phyloP scores from a whole-genome alignment of 306 rosid genomes.

The Pyrus betulifolia region DNA sequence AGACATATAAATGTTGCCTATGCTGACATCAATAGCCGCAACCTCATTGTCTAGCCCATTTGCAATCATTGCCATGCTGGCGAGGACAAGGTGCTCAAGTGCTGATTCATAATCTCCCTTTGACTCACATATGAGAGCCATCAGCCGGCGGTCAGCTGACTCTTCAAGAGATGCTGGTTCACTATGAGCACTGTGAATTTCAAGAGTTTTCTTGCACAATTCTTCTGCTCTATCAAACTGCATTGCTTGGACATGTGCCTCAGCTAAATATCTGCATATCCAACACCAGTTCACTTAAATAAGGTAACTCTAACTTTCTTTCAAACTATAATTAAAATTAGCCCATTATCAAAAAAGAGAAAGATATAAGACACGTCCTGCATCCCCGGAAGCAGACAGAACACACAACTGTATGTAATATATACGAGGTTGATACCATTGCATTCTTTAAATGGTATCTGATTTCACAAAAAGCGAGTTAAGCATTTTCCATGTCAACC shows the following conservation, averaged over 20 bases:
- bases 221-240: slow-evolving; percentile 95
- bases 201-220: slow-evolving; percentile 77
- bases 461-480: neutral
- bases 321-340: neutral
- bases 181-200: slow-evolving; percentile 82
- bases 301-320: neutral
- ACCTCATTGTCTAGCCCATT: slow-evolving; percentile 88
- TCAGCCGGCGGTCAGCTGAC: slow-evolving; percentile 88
- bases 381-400: neutral
- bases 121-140: slow-evolving; percentile 87
- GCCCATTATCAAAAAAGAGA: neutral
- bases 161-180: slow-evolving; percentile 98
- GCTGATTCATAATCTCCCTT: slow-evolving; percentile 85
- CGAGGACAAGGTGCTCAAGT: slow-evolving; percentile 94
- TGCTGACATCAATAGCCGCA: slow-evolving; percentile 92
- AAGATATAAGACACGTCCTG: neutral
- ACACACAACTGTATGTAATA: neutral
- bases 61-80: slow-evolving; percentile 98
- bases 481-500: neutral
- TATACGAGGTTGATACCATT: neutral
- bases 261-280: slow-evolving; percentile 74
- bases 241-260: slow-evolving; percentile 99
- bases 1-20: slow-evolving; percentile 89
- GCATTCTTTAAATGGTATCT: neutral
- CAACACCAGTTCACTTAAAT: slow-evolving; percentile 3